These are phyloP conservation scores for Pythium insidiosum DNA, from an alignment of 352 stramenopile genomes.

Conservation along the genomic window DNA sequence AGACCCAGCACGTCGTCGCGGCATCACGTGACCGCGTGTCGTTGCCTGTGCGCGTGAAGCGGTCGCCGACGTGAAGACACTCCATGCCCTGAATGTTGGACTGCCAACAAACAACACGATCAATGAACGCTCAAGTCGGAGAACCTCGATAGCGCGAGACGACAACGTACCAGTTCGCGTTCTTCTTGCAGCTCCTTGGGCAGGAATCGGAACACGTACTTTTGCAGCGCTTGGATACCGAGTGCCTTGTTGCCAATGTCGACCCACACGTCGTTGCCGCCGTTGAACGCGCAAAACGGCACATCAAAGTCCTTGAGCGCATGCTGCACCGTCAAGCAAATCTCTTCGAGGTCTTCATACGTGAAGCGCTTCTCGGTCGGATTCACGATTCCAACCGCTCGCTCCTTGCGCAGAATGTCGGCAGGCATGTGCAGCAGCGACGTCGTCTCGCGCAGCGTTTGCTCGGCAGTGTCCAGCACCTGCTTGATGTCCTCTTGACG, in stretches of 20 bases:
- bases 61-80: conserved; percentile 94
- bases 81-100: conserved; percentile 70
- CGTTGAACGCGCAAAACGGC: conserved; percentile 96
- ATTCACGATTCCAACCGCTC: conserved; percentile 91
- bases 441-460: conserved; percentile 64
- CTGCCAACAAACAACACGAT: conserved; percentile 19
- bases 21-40: conserved; percentile 90
- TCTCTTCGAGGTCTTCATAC: conserved; percentile 93
- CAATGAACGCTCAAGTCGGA: background rate
- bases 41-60: conserved; percentile 88
- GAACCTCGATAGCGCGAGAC: no score
- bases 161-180: conserved; percentile 33
- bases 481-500: conserved; percentile 58
- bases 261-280: conserved; percentile 93
- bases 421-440: conserved; percentile 79
- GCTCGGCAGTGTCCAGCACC: conserved; percentile 82
- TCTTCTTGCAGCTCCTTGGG: conserved; percentile 72
- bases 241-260: conserved; percentile 96
- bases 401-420: conserved; percentile 89
- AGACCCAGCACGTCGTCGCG: conserved; percentile 94
- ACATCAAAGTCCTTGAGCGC: conserved; percentile 70
- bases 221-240: conserved; percentile 89
- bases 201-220: conserved; percentile 68
- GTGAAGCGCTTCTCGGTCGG: conserved; percentile 65
- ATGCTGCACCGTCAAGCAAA: conserved; percentile 88